Conservation (phyloP, 371 early-diverging fungal species). For the Lichtheimia ramosa region DNA sequence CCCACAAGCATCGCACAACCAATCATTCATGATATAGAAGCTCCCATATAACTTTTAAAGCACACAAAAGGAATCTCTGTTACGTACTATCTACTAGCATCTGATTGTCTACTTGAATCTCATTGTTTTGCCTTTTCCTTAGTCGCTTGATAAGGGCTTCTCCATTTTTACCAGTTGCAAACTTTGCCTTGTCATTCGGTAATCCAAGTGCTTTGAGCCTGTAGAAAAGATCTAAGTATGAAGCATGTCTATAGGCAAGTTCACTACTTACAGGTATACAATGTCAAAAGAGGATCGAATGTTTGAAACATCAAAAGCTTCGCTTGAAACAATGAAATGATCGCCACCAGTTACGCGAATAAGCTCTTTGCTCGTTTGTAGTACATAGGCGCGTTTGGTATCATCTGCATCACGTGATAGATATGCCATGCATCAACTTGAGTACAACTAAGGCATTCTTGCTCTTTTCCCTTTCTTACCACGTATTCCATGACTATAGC, state of each 20-base stretch:
- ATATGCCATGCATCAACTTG: not conserved
- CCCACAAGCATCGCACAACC: too few relatives aligned
- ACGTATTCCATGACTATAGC: slow-evolving; percentile 72
- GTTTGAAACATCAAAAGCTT: slow-evolving; percentile 29
- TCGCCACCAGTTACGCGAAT: slow-evolving; percentile 19
- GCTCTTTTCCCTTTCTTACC: slow-evolving; percentile 38
- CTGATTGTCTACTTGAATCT: too few relatives aligned
- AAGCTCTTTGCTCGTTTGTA: slow-evolving; percentile 30
- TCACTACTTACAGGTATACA: slow-evolving; percentile 32
- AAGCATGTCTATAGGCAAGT: not conserved
- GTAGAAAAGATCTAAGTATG: not conserved
- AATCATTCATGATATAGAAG: too few relatives aligned
- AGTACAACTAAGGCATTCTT: not conserved
- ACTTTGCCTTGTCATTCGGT: slow-evolving; percentile 38
- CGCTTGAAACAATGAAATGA: slow-evolving; percentile 31
- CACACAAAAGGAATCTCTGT: too few relatives aligned
- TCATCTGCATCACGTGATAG: slow-evolving; percentile 19
- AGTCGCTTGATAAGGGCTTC: slow-evolving; percentile 16
- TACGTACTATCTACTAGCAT: too few relatives aligned
- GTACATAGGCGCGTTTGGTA: slow-evolving; percentile 25
- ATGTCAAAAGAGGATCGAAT: slow-evolving; percentile 30
- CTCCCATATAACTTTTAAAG: too few relatives aligned
- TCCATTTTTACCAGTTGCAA: slow-evolving; percentile 26
- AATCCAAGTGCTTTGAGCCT: slow-evolving; percentile 39
- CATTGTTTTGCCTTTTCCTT: not conserved